Percentiles rank a stretch among this genome's conserved stretches.
phyloP scores from a whole-genome alignment of 2,329 filamentous ascomycete species.

The Trichoderma sp. region DNA sequence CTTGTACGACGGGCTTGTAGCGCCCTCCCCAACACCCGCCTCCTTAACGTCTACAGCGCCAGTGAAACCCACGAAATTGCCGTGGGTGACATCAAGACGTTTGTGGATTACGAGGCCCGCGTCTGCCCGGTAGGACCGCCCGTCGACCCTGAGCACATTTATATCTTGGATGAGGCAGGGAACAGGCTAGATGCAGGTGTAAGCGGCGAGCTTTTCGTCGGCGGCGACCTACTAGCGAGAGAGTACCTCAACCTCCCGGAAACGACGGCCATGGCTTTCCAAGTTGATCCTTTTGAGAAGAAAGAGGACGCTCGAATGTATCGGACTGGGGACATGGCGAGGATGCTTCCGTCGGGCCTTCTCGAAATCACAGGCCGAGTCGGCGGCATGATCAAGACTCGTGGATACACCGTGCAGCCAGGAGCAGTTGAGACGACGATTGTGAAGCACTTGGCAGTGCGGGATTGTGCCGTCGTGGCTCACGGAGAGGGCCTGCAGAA shows the following conservation, averaged over 20 bases:
- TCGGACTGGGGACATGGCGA: constrained; percentile 70
- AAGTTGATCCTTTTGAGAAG: constrained; percentile 63
- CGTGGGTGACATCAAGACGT: constrained; percentile 71
- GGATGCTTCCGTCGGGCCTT: constrained; percentile 65
- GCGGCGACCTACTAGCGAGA: constrained; percentile 70
- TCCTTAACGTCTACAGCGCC: constrained; percentile 80
- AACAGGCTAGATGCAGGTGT: constrained; percentile 63
- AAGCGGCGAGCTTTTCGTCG: constrained; percentile 74
- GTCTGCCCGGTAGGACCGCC: constrained; percentile 76
- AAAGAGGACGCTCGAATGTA: constrained; percentile 69
- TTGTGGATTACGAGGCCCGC: constrained; percentile 61
- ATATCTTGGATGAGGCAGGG: constrained; percentile 71
- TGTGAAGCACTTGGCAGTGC: constrained; percentile 67
- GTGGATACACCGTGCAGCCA: constrained; percentile 76
- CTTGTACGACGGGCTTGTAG: constrained; percentile 68
- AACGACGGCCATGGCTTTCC: constrained; percentile 72
- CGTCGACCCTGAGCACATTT: constrained; percentile 66
- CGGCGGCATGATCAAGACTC: constrained; percentile 78
- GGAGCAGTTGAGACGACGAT: constrained; percentile 76
- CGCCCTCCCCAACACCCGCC: constrained; percentile 66
- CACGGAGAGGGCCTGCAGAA: constrained; percentile 74
- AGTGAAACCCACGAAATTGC: constrained; percentile 82
- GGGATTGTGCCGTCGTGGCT: constrained; percentile 70
- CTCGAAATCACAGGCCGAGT: constrained; percentile 77
- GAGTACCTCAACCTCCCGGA: constrained; percentile 81